A percentile compares a stretch with the other conserved stretches of the same genome.
These are phyloP conservation scores for Phyllosticta capitalensis DNA, from an alignment of 2,329 filamentous ascomycete species.

Conservation along the genomic window DNA sequence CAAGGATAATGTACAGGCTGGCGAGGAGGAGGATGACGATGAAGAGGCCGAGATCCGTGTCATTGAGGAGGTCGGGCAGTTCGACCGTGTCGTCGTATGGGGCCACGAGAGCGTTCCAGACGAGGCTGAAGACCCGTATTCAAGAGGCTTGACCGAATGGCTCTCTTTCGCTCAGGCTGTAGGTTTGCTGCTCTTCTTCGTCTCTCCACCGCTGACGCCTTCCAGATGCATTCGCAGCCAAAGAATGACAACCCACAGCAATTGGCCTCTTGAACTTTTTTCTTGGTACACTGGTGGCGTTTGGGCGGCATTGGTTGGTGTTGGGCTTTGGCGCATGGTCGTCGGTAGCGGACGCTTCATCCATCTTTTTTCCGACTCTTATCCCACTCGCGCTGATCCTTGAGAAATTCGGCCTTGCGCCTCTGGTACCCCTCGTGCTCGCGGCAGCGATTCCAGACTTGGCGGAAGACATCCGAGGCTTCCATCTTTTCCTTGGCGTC, in stretches of 20 bases:
- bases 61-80: constrained; percentile 55
- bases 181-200: neutral
- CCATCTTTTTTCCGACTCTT: constrained; percentile 13
- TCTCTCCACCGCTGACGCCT: neutral
- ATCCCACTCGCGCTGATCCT: constrained; percentile 38
- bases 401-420: constrained; percentile 38
- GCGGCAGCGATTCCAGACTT: constrained; percentile 40
- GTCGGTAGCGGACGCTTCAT: neutral
- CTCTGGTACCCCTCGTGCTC: constrained; percentile 35
- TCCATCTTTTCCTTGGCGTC: constrained; percentile 42
- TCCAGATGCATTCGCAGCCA: constrained; percentile 1
- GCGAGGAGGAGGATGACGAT: constrained; percentile 12
- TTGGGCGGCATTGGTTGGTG: neutral
- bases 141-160: constrained; percentile 74
- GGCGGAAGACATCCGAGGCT: constrained; percentile 41
- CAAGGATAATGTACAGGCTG: neutral
- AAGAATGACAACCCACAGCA: neutral
- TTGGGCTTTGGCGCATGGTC: neutral
- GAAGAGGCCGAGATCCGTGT: constrained; percentile 25
- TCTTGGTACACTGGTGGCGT: too few species aligned
- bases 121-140: constrained; percentile 55
- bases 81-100: constrained; percentile 76
- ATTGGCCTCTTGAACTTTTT: too few species aligned
- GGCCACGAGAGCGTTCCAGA: constrained; percentile 62
- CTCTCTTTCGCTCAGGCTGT: constrained; percentile 61